A percentile compares a stretch with the other conserved stretches of the same genome.
Conservation (phyloP, 371 early-diverging fungal species). For the Encephalitozoon romaleae region DNA sequence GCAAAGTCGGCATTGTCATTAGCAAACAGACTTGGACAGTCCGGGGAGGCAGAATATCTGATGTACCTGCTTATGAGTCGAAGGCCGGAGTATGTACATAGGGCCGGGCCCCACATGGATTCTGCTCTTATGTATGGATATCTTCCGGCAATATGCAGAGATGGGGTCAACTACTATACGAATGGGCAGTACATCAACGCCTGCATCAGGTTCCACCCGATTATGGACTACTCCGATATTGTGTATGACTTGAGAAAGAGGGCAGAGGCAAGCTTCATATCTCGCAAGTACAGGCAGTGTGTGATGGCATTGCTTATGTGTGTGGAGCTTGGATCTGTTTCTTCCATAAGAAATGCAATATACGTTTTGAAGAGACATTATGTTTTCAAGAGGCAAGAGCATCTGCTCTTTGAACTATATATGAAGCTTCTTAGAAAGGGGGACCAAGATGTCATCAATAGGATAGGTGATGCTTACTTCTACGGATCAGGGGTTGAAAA, state of each 20-base stretch:
- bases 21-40: slow-evolving; percentile 25
- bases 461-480: slow-evolving; percentile 58
- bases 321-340: slow-evolving; percentile 46
- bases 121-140: slow-evolving; percentile 53
- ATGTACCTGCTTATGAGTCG: slow-evolving; percentile 31
- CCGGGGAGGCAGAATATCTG: slow-evolving; percentile 47
- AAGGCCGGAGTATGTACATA: slow-evolving; percentile 8
- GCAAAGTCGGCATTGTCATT: slow-evolving; percentile 41
- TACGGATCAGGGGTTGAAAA: slow-evolving; percentile 53
- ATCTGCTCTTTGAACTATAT: slow-evolving; percentile 37
- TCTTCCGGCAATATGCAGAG: slow-evolving; percentile 58
- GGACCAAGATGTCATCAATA: slow-evolving; percentile 21
- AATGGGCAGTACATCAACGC: slow-evolving; percentile 11
- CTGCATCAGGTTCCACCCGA: slow-evolving; percentile 25
- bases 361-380: slow-evolving; percentile 44
- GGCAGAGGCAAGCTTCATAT: slow-evolving; percentile 40
- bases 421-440: slow-evolving; percentile 25
- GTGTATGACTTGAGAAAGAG: slow-evolving; percentile 33
- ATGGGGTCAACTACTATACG: slow-evolving; percentile 40
- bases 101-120: slow-evolving; percentile 39
- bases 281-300: slow-evolving; percentile 26
- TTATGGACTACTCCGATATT: slow-evolving; percentile 33
- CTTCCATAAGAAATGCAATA: slow-evolving; percentile 52
- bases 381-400: slow-evolving; percentile 35
- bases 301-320: slow-evolving; percentile 40